A percentile compares a stretch with the other conserved stretches of the same genome.
Conservation (phyloP, 768 basidiomycete species). For the Auricularia sp. region DNA sequence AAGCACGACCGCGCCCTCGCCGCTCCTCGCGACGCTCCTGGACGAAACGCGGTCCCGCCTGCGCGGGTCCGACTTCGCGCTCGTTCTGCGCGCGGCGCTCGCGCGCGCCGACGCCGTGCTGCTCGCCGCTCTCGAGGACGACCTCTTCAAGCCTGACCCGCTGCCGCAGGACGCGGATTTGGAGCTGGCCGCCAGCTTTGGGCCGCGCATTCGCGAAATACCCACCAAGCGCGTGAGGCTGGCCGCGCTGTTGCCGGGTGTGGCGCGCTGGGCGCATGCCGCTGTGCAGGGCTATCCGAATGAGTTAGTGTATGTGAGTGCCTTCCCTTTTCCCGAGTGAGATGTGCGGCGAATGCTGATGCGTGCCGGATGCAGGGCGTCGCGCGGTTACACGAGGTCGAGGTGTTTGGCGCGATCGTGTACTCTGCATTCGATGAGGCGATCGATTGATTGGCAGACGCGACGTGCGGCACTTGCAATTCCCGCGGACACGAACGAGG, state of each 20-base stretch:
- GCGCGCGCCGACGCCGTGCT: conserved; percentile 38
- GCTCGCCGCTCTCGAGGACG: conserved; percentile 50
- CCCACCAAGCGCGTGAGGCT: conserved; percentile 43
- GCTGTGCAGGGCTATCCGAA: conserved; percentile 64
- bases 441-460: too few species aligned
- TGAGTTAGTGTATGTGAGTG: conserved; percentile 34
- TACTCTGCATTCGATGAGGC: too few species aligned
- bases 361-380: too few species aligned
- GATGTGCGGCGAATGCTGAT: too few species aligned
- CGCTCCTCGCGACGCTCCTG: too few species aligned
- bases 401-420: conserved; percentile 41
- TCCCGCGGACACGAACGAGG: too few species aligned
- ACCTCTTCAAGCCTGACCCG: conserved; percentile 42
- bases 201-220: neutral
- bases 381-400: too few species aligned
- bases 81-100: conserved; percentile 25
- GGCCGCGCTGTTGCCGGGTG: conserved; percentile 69
- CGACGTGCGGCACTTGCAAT: too few species aligned
- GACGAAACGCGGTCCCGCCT: conserved; percentile 57
- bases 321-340: too few species aligned
- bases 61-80: conserved; percentile 56
- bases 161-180: conserved; percentile 2
- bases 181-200: conserved; percentile 17
- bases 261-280: conserved; percentile 68
- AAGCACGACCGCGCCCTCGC: too few species aligned